Base-by-base conservation (phyloP, 2,329 filamentous ascomycete species). In the Pseudogymnoascus sp. region DNA sequence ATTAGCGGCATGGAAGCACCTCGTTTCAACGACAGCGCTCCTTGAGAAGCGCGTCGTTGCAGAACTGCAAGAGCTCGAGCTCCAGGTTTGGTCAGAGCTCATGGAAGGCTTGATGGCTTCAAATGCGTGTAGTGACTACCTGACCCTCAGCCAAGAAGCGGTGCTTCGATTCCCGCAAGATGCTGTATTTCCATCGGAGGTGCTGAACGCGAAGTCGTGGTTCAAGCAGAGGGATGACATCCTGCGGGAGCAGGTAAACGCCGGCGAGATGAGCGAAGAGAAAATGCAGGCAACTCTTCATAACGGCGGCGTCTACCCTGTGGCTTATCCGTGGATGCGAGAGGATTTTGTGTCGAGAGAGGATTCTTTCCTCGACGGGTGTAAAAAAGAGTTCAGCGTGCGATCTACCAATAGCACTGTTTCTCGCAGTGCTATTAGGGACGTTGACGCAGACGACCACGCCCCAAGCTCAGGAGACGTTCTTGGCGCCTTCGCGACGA, bases 51-150 rank as follows among this genome's bases (percentile, higher is more conserved):
- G 63, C 23, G 64, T 65, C 3, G 52, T 49, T n/a, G 61, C 67
- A 8, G 64, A 69, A 62, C 35, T 70, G 60, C 66, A 67, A 58
- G 64, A 67, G 61, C 55, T 70, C n/a, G 69, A 70, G 43, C 43
- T 69, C 28, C 69, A 70, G 45, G 67, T 68, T 23, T 70, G 69
- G 69, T 68, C 69, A 2, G 68, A 70, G 23, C 23, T 69, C 16
- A 70, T 70, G 68, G 69, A 70, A 61, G 69, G 68, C 6, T 59
- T 70, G 1, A 68, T 70, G 66, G 68, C 67, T n/a, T 66, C 68
- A 23, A 70, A 70, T 52, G 69, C 66, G 49, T 69, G 68, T 62
- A 40, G 64, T 33, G 68, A 69, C 62, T 70, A 70, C 61, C 23
- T 63, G n/a, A 61, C 63, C 18, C 59, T 69, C 59, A 69, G 68